Percentiles rank a stretch among this genome's conserved stretches.
Conservation (phyloP, 2,329 filamentous ascomycete species). For the Arthrobotrys sphaeroides region DNA sequence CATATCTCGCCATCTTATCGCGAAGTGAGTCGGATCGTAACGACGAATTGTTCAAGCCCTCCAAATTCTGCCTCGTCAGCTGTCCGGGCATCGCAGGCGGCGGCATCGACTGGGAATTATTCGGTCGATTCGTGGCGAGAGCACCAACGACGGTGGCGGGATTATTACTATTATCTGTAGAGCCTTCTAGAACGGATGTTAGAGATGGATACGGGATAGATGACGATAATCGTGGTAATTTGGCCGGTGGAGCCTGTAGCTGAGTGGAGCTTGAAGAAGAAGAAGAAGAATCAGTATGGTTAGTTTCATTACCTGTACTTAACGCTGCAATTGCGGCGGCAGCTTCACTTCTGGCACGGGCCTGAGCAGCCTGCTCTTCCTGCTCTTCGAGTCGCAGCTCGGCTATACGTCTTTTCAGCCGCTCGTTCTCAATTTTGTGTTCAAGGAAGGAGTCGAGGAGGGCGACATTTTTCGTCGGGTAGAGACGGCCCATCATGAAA, state of each 20-base stretch:
- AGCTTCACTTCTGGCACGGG: constrained; percentile 60
- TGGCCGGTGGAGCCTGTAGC: constrained; percentile 20
- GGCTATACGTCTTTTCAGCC: constrained; percentile 81
- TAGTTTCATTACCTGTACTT: constrained; percentile 65
- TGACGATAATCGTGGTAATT: background rate
- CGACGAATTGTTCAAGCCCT: constrained; percentile 69
- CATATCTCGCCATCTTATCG: constrained; percentile 85
- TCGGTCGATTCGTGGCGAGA: constrained; percentile 28
- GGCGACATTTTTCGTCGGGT: constrained; percentile 85
- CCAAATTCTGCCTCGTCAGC: constrained; percentile 81
- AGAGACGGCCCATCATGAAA: constrained; percentile 90
- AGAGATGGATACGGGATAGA: constrained; percentile 56
- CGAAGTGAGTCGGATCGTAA: constrained; percentile 73
- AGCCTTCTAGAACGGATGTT: constrained; percentile 55
- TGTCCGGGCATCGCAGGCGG: constrained; percentile 71
- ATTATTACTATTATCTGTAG: constrained; percentile 49
- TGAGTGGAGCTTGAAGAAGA: background rate
- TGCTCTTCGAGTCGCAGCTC: constrained; percentile 86
- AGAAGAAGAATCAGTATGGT: background rate
- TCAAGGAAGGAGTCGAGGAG: constrained; percentile 92
- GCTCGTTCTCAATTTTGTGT: constrained; percentile 95
- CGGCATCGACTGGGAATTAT: constrained; percentile 68
- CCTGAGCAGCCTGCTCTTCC: constrained; percentile 70
- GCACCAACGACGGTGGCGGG: constrained; percentile 48
- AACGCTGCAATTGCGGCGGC: background rate